Evolutionary conservation across 169 alveolate genomes (phyloP).

Genomic region (Plasmodium falciparum): DNA sequence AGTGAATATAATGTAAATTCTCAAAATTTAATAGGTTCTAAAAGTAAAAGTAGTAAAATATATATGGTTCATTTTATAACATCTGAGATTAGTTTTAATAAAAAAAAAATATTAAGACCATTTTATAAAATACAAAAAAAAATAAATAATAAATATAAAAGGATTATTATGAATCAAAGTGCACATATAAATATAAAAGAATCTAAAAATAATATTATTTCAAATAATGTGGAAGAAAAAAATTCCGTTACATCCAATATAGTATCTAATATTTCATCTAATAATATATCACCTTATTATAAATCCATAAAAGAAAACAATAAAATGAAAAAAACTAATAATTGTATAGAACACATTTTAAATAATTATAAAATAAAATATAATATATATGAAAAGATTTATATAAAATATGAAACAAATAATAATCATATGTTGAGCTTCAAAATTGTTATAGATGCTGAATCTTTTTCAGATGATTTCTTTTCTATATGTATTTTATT

Average conservation of each 20-base stretch:
- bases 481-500: constrained; percentile 35
- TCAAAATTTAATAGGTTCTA: no score
- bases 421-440: neutral
- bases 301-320: no score
- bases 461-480: constrained; percentile 45
- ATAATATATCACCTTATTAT: no score
- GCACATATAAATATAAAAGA: neutral
- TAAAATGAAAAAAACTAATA: no score
- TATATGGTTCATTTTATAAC: neutral
- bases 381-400: constrained; percentile 10
- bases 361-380: constrained; percentile 2
- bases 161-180: no score
- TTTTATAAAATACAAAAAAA: neutral
- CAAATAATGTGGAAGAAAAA: neutral
- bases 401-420: neutral
- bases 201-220: neutral
- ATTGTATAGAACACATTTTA: no score
- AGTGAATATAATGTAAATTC: no score
- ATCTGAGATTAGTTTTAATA: constrained; percentile 1
- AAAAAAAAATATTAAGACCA: neutral
- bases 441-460: constrained; percentile 47
- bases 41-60: neutral
- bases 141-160: no score
- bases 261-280: neutral
- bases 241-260: neutral